These are phyloP conservation scores for Rhizophlyctis rosea DNA, from an alignment of 192 early-diverging fungal species.

Conservation along the genomic window DNA sequence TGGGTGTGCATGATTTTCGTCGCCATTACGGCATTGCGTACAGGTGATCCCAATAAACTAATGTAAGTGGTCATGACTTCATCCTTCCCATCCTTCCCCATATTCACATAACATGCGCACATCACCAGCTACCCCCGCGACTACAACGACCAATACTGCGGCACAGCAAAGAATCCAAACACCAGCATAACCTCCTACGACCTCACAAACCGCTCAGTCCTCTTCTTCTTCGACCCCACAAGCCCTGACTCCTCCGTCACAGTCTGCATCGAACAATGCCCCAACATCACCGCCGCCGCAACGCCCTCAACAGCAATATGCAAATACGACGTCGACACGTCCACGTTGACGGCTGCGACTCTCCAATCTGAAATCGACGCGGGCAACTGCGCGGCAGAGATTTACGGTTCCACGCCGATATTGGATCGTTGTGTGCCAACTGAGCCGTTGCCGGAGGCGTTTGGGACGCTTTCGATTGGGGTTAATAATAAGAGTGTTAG, in stretches of 20 bases:
- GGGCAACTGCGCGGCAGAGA: too few relatives aligned
- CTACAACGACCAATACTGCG: neutral
- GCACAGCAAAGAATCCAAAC: too few relatives aligned
- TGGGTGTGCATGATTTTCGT: constrained; percentile 23
- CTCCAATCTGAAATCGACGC: too few relatives aligned
- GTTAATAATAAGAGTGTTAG: too few relatives aligned
- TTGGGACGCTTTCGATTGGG: constrained; percentile 5
- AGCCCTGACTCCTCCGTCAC: neutral
- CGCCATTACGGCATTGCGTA: constrained; percentile 15
- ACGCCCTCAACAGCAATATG: neutral
- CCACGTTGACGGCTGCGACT: neutral
- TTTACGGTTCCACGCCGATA: too few relatives aligned
- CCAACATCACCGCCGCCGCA: neutral
- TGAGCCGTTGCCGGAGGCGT: constrained; percentile 8
- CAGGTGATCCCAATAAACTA: constrained; percentile 26
- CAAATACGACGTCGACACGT: constrained; percentile 1
- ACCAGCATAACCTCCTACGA: constrained; percentile 1
- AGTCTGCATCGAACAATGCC: constrained; percentile 9
- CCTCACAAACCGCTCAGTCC: constrained; percentile 6
- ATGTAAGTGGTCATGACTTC: neutral
- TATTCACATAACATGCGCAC: too few relatives aligned
- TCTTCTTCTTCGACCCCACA: constrained; percentile 12
- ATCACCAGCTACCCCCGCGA: neutral
- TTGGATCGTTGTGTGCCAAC: constrained; percentile 19
- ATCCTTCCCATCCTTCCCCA: neutral